Evolutionary conservation across 2,329 filamentous ascomycete species (phyloP).

Genomic region (Diaporthe sp.): DNA sequence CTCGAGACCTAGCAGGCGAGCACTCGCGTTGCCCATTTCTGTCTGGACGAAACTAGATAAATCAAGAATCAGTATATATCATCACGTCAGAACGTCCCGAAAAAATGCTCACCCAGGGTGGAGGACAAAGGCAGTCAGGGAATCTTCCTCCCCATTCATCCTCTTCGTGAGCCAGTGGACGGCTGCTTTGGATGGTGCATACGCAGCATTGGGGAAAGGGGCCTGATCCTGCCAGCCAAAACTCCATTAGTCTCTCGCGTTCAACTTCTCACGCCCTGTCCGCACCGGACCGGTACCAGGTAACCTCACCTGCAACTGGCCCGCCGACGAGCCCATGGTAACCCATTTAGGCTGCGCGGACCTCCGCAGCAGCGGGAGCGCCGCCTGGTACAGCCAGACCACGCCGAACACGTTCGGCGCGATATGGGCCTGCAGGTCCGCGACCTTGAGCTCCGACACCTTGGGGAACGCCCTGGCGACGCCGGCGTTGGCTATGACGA

Average conservation of each 20-base stretch:
- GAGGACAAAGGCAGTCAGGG: constrained; percentile 51
- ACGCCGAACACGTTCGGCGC: constrained; percentile 59
- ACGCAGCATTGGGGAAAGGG: constrained; percentile 52
- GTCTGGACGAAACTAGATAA: constrained; percentile 42
- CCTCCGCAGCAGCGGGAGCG: constrained; percentile 54
- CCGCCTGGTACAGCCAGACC: constrained; percentile 61
- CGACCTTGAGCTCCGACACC: constrained; percentile 51
- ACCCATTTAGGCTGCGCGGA: constrained; percentile 51
- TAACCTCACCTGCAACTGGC: constrained; percentile 41
- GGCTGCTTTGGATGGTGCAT: constrained; percentile 60
- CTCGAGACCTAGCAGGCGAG: background rate
- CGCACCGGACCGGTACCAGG: background rate
- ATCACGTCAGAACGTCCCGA: background rate
- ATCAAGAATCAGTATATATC: constrained; percentile 3
- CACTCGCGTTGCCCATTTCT: constrained; percentile 42
- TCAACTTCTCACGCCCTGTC: background rate
- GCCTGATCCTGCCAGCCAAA: constrained; percentile 40
- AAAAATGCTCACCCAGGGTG: constrained; percentile 47
- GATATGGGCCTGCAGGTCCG: constrained; percentile 55
- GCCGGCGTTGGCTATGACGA: constrained; percentile 68
- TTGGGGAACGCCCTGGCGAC: constrained; percentile 52
- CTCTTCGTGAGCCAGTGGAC: constrained; percentile 50
- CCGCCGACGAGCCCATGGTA: constrained; percentile 52
- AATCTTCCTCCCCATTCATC: constrained; percentile 51
- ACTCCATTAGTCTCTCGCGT: background rate